Evolutionary conservation across 805 yeast genomes (phyloP).

Genomic region (Metschnikowia bowlesiae): DNA sequence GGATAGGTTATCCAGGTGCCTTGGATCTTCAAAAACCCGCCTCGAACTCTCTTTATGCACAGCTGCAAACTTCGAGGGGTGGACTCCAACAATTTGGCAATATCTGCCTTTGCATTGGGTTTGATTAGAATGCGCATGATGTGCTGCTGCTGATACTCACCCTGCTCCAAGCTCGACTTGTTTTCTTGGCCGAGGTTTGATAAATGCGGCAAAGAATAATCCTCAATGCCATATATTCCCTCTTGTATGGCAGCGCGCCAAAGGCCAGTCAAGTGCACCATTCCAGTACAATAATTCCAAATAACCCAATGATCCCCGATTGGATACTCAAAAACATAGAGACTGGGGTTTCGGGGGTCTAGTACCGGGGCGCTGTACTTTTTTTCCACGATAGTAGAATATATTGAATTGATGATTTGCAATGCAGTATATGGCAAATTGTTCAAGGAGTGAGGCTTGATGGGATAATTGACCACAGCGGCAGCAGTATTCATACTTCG

Average conservation of each 20-base stretch:
- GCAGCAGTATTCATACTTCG: background rate
- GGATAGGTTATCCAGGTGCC: conserved; percentile 88
- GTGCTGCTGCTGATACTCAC: background rate
- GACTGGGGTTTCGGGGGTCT: conserved; percentile 57
- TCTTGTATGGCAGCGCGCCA: conserved; percentile 56
- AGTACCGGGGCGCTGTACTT: conserved; percentile 67
- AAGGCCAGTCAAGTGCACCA: conserved; percentile 81
- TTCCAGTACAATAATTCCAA: conserved; percentile 84
- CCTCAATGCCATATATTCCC: background rate
- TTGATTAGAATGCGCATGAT: conserved; percentile 1
- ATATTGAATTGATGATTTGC: background rate
- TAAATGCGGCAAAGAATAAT: background rate
- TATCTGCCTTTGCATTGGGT: conserved; percentile 61
- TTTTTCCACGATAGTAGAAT: conserved; percentile 20
- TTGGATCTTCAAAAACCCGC: conserved; percentile 88
- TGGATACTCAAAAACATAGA: conserved; percentile 69
- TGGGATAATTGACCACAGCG: background rate
- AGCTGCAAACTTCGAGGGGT: conserved; percentile 59
- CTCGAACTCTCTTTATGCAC: conserved; percentile 69
- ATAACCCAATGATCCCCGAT: conserved; percentile 70
- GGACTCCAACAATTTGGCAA: conserved; percentile 62
- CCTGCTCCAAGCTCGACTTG: background rate
- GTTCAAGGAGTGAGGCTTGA: background rate
- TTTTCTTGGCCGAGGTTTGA: background rate
- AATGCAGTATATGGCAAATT: background rate